A percentile compares a stretch with the other conserved stretches of the same genome.
Conservation (phyloP, 1,284 basidiomycete genomes). For the Leccinum idahoense region DNA sequence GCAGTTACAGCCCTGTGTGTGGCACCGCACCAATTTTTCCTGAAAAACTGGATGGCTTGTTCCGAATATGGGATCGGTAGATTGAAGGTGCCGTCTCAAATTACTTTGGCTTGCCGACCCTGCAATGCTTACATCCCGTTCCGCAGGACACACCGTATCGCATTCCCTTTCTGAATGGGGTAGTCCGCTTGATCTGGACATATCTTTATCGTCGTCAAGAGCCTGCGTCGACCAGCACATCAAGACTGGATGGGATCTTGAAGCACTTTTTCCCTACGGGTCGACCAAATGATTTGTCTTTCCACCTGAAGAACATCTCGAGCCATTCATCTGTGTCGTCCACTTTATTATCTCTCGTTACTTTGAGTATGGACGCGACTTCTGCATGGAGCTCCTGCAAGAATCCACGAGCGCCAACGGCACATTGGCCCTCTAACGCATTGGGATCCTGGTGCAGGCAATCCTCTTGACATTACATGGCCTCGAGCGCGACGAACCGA, state of each 20-base stretch:
- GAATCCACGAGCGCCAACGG: constrained; percentile 48
- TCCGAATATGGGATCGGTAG: constrained; percentile 71
- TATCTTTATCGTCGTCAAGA: constrained; percentile 93
- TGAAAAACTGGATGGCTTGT: constrained; percentile 75
- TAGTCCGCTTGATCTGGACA: constrained; percentile 85
- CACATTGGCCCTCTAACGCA: constrained; percentile 64
- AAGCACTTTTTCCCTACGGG: constrained; percentile 79
- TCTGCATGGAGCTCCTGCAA: constrained; percentile 76
- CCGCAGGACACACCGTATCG: constrained; percentile 73
- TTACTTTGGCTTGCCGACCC: not conserved
- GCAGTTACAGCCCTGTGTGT: constrained; percentile 83
- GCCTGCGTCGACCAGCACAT: constrained; percentile 69
- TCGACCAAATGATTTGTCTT: constrained; percentile 47
- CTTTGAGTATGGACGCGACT: constrained; percentile 81
- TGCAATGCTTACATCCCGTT: not conserved
- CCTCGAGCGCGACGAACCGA: constrained; percentile 66
- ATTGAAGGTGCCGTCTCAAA: constrained; percentile 58
- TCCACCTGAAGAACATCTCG: constrained; percentile 72
- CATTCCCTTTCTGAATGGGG: constrained; percentile 76
- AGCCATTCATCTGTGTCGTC: constrained; percentile 74
- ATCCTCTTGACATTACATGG: constrained; percentile 69
- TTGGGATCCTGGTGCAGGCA: constrained; percentile 75
- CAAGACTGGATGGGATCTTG: constrained; percentile 75
- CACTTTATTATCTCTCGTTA: constrained; percentile 85
- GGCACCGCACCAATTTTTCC: constrained; percentile 81